Evolutionary conservation across 257 asterid species (phyloP).

Genomic region (Gentiana straminea): DNA sequence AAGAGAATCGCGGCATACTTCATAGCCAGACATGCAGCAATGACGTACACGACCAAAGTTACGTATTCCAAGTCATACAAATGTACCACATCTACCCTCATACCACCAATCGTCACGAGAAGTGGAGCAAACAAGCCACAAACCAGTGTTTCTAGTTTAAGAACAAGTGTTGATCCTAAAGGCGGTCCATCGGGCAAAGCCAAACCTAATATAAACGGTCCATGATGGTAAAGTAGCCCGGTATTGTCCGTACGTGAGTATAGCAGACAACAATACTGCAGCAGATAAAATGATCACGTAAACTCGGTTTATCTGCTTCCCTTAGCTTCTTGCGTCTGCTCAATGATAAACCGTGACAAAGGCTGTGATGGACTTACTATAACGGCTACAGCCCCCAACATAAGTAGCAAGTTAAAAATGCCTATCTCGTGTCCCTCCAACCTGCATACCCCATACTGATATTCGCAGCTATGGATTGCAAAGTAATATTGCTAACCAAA

Average conservation of each 20-base stretch:
- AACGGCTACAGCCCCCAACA: conserved; percentile 22
- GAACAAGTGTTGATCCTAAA: conserved; percentile 67
- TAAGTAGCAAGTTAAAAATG: conserved; percentile 26
- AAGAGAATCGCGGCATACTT: conserved; percentile 35
- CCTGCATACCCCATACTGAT: conserved; percentile 39
- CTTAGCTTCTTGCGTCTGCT: conserved; percentile 75
- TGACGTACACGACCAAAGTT: too few species aligned
- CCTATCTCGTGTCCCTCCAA: conserved; percentile 18
- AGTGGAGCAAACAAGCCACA: conserved; percentile 72
- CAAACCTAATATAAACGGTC: conserved; percentile 65
- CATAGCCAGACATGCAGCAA: conserved; percentile 12
- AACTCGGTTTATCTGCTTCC: conserved; percentile 40
- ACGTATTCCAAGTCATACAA: conserved; percentile 29
- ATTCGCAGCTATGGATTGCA: conserved; percentile 25
- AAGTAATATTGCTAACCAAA: conserved; percentile 25
- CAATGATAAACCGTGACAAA: conserved; percentile 40
- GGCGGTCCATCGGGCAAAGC: conserved; percentile 87
- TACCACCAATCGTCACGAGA: conserved; percentile 54
- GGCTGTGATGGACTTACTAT: conserved; percentile 46
- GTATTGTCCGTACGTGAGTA: conserved; percentile 54
- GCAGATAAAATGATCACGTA: conserved; percentile 34
- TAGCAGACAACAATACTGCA: conserved; percentile 37
- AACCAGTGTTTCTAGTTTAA: conserved; percentile 45
- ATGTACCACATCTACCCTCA: conserved; percentile 49
- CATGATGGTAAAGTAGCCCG: conserved; percentile 63